A percentile compares a stretch with the other conserved stretches of the same genome.
phyloP scores from a whole-genome alignment of 2,329 filamentous ascomycete genomes.

The Penicillium frequentans region DNA sequence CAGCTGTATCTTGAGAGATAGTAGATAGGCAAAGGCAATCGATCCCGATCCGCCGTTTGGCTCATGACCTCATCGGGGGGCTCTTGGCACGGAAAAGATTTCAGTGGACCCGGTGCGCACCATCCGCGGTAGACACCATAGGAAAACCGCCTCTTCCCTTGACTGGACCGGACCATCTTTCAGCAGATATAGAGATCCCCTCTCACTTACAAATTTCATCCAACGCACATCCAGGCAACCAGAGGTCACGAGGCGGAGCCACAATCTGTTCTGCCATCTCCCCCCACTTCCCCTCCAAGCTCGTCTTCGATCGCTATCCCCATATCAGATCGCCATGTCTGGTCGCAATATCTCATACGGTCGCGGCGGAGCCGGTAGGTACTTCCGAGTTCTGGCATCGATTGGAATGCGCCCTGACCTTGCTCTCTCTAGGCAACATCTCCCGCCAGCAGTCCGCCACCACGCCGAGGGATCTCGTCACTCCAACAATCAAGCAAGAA shows the following conservation, averaged over 20 bases:
- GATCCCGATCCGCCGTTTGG: not conserved
- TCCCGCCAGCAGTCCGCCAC: slow-evolving; percentile 51
- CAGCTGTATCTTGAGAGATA: not conserved
- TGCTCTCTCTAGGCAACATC: slow-evolving; percentile 59
- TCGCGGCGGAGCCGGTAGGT: slow-evolving; percentile 70
- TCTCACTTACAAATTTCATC: not conserved
- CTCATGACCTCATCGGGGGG: slow-evolving; percentile 14
- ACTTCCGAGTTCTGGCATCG: not conserved
- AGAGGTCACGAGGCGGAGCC: slow-evolving; percentile 7
- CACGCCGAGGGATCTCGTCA: slow-evolving; percentile 67
- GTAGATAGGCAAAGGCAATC: not conserved
- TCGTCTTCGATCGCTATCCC: not conserved
- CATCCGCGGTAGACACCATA: not conserved
- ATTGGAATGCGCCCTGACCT: not conserved
- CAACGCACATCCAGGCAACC: not conserved
- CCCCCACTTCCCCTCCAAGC: not conserved
- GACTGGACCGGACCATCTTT: not conserved
- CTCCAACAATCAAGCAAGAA: slow-evolving; percentile 78
- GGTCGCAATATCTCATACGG: slow-evolving; percentile 61
- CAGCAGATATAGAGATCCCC: not conserved
- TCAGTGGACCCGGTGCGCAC: not conserved
- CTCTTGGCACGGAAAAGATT: slow-evolving; percentile 16
- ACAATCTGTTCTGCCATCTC: slow-evolving; percentile 9
- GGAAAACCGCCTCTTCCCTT: not conserved
- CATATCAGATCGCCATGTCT: slow-evolving; percentile 14